These are phyloP conservation scores for Candida stauntonica DNA, from an alignment of 805 yeast genomes.

Conservation along the genomic window DNA sequence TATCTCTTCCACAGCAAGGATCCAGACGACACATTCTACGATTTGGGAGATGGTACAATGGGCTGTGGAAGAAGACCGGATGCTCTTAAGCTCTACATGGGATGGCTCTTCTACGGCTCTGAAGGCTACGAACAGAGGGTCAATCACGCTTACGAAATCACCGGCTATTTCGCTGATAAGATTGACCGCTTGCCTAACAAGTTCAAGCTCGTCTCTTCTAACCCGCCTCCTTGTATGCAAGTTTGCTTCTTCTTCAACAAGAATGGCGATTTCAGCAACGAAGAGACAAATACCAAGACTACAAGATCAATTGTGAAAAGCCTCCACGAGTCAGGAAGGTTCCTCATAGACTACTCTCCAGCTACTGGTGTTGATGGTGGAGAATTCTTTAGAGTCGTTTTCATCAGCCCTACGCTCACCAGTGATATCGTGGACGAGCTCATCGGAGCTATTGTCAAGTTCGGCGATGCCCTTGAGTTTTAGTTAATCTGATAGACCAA, in stretches of 20 bases:
- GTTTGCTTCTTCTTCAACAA: conserved; percentile 77
- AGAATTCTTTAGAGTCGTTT: conserved; percentile 81
- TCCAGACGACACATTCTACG: conserved; percentile 50
- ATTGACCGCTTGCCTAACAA: conserved; percentile 29
- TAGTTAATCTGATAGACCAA: neutral
- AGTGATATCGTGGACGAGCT: conserved; percentile 42
- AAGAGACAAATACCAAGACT: conserved; percentile 41
- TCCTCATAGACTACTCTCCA: conserved; percentile 76
- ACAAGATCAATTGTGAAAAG: conserved; percentile 61
- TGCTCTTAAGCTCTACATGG: conserved; percentile 69
- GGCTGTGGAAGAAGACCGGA: conserved; percentile 89
- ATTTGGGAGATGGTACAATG: conserved; percentile 86
- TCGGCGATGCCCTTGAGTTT: conserved; percentile 26
- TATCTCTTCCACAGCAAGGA: conserved; percentile 65
- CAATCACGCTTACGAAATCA: conserved; percentile 67
- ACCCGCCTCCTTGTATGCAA: conserved; percentile 74
- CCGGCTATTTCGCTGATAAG: conserved; percentile 52
- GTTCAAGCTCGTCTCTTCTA: conserved; percentile 51
- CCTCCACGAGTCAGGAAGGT: conserved; percentile 59
- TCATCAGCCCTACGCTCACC: conserved; percentile 62
- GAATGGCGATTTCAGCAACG: conserved; percentile 26
- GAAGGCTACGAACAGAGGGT: conserved; percentile 61
- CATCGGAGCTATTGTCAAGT: conserved; percentile 33
- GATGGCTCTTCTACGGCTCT: conserved; percentile 78
- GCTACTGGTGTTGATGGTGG: conserved; percentile 55